Evolutionary conservation across 108 stramenopile species (phyloP), one percentile per base, ranked within the genome.

Genomic region (Nitzschia palea): DNA sequence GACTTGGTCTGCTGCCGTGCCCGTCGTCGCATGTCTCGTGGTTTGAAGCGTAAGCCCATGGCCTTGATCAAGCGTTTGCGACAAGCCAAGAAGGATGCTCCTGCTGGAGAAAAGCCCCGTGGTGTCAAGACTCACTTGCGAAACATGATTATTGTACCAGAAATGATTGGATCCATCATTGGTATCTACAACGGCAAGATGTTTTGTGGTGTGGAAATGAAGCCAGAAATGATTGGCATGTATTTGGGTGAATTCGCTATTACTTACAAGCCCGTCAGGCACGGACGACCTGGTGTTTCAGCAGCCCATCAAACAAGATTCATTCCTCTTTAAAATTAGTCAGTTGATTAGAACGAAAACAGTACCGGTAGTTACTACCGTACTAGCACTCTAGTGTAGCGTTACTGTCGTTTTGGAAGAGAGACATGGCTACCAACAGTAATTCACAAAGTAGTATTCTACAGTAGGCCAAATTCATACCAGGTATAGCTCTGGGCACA

Each of bases 161-260:
- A 99, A 84, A 99, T 99, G 99, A 95, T 99, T 76, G 99, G 99
- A 72, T 92, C 91, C 63, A 95, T 97, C 57, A 86, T 99, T 60
- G 98, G 96, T 72, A 97, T 99, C 76, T 98, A 99, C 97, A 99
- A 99, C 80, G 99, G 99, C 88, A 96, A 96, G 80, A 95, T 89
- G 82, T 96, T 97, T 79, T 94, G 89, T 66, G 90, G 93, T 71
- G 97, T 99, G 55, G 99, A 99, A 83, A 97, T 99, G 93, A 98
- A 98, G 86, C 97, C 98, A 25, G 98, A 99, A 80, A 99, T 99
- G 99, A 86, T 98, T 62, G 99, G 98, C 44, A 95, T 97, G 91
- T 99, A 99, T 82, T 83, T 98, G 63, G 99, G 96, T 65, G 99
- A 99, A 85, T 99, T 99, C 80, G 97, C 98, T 52, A 98, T 99